Base-by-base conservation (phyloP, 148 eudicot species). In the Polygonum maritimum region DNA sequence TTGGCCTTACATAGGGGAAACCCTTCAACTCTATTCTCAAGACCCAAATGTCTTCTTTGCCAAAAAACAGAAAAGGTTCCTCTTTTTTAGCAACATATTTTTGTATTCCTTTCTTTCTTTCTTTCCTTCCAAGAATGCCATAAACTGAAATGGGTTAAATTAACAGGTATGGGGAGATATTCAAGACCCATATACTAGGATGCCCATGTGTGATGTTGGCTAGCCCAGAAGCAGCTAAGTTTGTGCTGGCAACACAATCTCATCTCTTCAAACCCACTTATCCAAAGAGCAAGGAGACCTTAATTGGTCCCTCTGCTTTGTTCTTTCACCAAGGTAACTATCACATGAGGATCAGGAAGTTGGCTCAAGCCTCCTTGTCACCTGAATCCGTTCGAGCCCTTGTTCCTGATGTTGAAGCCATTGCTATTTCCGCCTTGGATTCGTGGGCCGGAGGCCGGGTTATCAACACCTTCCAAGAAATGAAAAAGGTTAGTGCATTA, bases 11-110 rank as follows among this genome's bases (percentile, higher is more conserved):
- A 75, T 95, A n/a, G 98, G 98, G 3, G 96, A 95, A 75, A 95
- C 98, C 55, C 89, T 92, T 38, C 94, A 90, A 47, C 89, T 95
- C 9, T 95, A 95, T 82, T 95, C 97, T 2, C 86, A 95, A 63
- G 86, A 95, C 79, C 98, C 98, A 5, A 95, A 92, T 78, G 84
- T 86, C 63, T 95, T 95, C 92, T 89, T 95, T 36, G 90, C 97
- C 14, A 83, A 93, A 48, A 95, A 92, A 83, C 78, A 84, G 58
- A 91, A 87, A 75, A 95, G 88, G 98, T 95, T 19, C 31, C 31
- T 26, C 31, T 26, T 48, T 31, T 26, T 41, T 39, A 44, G 47
- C 47, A 44, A 44, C 47, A 7, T 1, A 6, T 6, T 5, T 18
- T n/a, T 54, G n/a, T 21, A 4, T n/a, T 0, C 1, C 21, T 60